A percentile compares a stretch with the other conserved stretches of the same genome.
These are phyloP conservation scores for Lachancea waltii DNA, from an alignment of 805 yeast genomes.

Conservation along the genomic window DNA sequence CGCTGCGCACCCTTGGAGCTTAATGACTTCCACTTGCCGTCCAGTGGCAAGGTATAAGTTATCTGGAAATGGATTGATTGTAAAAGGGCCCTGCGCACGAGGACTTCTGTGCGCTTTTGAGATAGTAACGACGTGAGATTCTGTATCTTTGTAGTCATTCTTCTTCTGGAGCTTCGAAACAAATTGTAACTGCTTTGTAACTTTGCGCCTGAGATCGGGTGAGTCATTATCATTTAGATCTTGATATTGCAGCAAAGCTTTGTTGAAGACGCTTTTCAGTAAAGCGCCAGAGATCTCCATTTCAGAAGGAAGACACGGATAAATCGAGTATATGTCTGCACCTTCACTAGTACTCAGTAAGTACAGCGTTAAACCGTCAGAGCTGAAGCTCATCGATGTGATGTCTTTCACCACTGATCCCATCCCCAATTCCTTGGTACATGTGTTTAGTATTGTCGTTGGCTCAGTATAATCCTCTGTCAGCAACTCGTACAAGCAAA, in stretches of 20 bases:
- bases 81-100: slow-evolving; percentile 47
- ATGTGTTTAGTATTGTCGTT: slow-evolving; percentile 3
- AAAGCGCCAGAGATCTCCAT: slow-evolving; percentile 22
- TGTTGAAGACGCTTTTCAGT: slow-evolving; percentile 3
- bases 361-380: slow-evolving; percentile 48
- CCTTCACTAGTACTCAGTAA: slow-evolving; percentile 45
- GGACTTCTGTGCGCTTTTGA: slow-evolving; percentile 7
- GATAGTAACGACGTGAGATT: background rate
- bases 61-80: slow-evolving; percentile 49
- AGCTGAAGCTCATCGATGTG: slow-evolving; percentile 20
- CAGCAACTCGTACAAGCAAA: slow-evolving; percentile 20
- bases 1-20: slow-evolving; percentile 17
- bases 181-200: slow-evolving; percentile 36
- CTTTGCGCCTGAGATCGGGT: slow-evolving; percentile 17
- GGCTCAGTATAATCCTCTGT: slow-evolving; percentile 5
- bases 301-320: slow-evolving; percentile 55
- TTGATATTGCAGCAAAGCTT: slow-evolving; percentile 19
- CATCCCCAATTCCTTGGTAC: slow-evolving; percentile 5
- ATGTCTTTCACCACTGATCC: slow-evolving; percentile 20
- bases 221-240: slow-evolving; percentile 13
- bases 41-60: slow-evolving; percentile 43
- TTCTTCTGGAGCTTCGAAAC: slow-evolving; percentile 27
- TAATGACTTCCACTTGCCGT: slow-evolving; percentile 27
- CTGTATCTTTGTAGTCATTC: slow-evolving; percentile 8
- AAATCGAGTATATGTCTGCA: slow-evolving; percentile 48